Percentiles rank a stretch among this genome's conserved stretches.
Evolutionary conservation across 352 stramenopile genomes (phyloP).

Genomic region (Phytophthora macrochlamydospora): DNA sequence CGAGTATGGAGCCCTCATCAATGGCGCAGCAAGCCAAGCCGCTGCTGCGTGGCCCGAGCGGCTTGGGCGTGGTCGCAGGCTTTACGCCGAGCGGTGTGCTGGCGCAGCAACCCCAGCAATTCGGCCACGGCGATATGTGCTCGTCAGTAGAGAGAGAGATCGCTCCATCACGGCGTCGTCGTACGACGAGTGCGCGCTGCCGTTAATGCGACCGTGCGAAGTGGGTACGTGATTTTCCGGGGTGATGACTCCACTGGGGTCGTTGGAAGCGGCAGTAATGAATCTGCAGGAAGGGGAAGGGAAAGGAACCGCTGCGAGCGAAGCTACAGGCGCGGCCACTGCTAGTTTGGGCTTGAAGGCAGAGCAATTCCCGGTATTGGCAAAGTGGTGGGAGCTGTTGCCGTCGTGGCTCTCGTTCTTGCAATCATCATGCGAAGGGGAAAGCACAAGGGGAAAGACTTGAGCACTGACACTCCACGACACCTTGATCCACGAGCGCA

Average conservation of each 20-base stretch:
- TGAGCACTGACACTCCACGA: background rate
- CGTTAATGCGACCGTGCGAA: background rate
- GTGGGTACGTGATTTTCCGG: background rate
- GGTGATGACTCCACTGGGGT: background rate
- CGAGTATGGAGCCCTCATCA: too few relatives aligned
- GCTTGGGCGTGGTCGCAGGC: too few relatives aligned
- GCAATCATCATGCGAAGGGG: background rate
- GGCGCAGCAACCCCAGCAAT: too few relatives aligned
- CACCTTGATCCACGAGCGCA: background rate
- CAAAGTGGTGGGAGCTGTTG: background rate
- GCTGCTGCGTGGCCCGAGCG: too few relatives aligned
- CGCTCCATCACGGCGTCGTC: background rate
- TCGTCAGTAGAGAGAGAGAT: background rate
- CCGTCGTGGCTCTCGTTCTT: background rate
- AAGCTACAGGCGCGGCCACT: background rate
- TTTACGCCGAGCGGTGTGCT: too few relatives aligned
- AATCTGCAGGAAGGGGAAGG: background rate
- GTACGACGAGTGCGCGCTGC: background rate
- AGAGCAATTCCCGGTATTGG: background rate
- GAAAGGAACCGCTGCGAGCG: background rate
- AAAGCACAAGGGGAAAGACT: background rate
- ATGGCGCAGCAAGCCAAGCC: too few relatives aligned
- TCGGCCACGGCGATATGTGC: background rate
- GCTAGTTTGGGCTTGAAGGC: too few relatives aligned
- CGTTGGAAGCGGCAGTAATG: background rate